Conservation (phyloP, 2,329 filamentous ascomycete species). For the Colletotrichum melonis region DNA sequence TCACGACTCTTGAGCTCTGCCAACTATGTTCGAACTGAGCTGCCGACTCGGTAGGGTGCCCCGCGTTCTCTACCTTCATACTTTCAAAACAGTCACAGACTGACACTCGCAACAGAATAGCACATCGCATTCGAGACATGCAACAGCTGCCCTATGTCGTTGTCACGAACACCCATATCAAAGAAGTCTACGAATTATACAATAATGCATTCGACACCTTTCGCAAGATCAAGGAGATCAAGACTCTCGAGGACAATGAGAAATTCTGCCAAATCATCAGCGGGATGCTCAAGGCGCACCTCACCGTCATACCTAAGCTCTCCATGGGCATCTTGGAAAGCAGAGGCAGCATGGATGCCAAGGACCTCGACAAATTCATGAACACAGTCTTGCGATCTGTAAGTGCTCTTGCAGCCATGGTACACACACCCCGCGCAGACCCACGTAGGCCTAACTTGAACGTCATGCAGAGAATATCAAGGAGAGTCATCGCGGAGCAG, state of each 20-base stretch:
- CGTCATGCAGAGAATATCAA: constrained; percentile 81
- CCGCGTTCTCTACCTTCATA: neutral
- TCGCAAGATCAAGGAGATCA: constrained; percentile 85
- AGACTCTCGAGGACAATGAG: constrained; percentile 90
- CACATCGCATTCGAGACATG: constrained; percentile 96
- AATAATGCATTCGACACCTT: constrained; percentile 96
- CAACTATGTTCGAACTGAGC: constrained; percentile 96
- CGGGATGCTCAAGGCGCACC: constrained; percentile 84
- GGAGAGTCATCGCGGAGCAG: constrained; percentile 96
- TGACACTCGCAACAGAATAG: constrained; percentile 67
- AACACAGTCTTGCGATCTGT: constrained; percentile 91
- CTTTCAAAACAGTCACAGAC: neutral
- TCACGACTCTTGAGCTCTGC: constrained; percentile 90
- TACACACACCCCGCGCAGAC: neutral
- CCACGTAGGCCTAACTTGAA: constrained; percentile 12
- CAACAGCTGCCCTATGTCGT: constrained; percentile 96
- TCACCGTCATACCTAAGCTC: constrained; percentile 92
- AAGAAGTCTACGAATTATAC: constrained; percentile 95
- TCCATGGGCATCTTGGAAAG: constrained; percentile 96
- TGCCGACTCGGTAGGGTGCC: constrained; percentile 77
- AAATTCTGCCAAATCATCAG: constrained; percentile 83
- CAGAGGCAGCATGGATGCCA: constrained; percentile 81
- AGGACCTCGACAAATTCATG: constrained; percentile 93
- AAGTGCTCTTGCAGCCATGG: constrained; percentile 46
- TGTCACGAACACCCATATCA: constrained; percentile 93